Evolutionary conservation across 2,329 filamentous ascomycete genomes (phyloP), one percentile per base, ranked within the genome.

Genomic region (Ophiostoma ips): DNA sequence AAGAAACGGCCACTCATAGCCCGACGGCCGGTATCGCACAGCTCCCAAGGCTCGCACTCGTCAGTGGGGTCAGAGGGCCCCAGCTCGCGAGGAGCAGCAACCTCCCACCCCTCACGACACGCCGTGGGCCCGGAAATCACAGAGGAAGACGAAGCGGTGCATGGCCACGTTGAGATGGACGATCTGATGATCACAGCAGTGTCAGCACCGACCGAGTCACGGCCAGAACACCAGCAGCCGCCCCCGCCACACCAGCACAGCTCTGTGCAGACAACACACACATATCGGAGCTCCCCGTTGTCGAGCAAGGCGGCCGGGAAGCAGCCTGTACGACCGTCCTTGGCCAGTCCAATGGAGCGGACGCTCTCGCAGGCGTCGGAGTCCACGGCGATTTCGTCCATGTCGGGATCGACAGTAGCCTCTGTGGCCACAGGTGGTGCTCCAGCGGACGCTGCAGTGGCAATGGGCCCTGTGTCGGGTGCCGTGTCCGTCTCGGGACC

Each of bases 31-130:
- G 75, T 18, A 11, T 28, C 24, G 24, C 38, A 41, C 3, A 41
- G 70, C 55, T 75, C 73, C 2, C 73, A 72, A 35, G 75, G 70
- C 55, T 75, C 73, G 1, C 73, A 72, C 50, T 66, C 68, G 7
- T 68, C 70, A 3, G 59, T 61, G 8, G 62, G 57, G 12, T 62
- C 64, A 15, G 66, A 69, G 12, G 50, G 53, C 30, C 57, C 30
- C 5, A 55, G n/a, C 41, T 53, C 34, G 50, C 55, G 44, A 53
- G 57, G 50, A 53, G n/a, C 13, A 11, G n/a, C 28, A 1, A 30
- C 46, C 1, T 45, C 38, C 3, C 24, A 31, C 18, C 10, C 46
- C 5, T 34, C 51, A 0, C 48, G 15, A 15, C 40, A 30, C 8
- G 11, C 40, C 15, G 15, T 8, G 11, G 30, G 5, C 13, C n/a